Evolutionary conservation across 2,329 filamentous ascomycete genomes (phyloP), one percentile per base, ranked within the genome.

Genomic region (Harringtonia aguacate): DNA sequence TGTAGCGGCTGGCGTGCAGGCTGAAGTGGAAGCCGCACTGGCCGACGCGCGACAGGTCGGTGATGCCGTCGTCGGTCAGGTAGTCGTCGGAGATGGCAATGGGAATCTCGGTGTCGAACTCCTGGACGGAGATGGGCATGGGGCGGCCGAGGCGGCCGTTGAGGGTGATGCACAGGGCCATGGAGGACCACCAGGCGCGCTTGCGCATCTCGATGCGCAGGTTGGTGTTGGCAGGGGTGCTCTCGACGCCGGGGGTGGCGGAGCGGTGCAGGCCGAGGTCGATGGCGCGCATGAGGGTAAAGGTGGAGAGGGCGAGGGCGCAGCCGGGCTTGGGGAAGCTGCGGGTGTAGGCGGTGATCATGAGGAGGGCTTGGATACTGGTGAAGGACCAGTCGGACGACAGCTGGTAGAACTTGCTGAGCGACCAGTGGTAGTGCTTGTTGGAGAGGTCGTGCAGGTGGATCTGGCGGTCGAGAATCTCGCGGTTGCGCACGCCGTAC

Each of bases 271-370:
- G 66, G 17, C 85, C 81, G 33, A 87, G 64, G 53, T 92, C 86
- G 30, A 90, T 72, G 10, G 84, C 84, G 27, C 84, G 67, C 6
- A 77, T 70, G 36, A 89, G 66, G 1, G 84, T 75, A 38, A 77
- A 69, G 42, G 75, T 77, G 28, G 74, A 74, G 47, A 89, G 69
- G 51, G 83, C 73, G 63, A 80, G 82, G 43, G 81, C 84, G 35
- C 81, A 78, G 13, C 84, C 84, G 1, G 86, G 84, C 53, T 89
- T 87, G 27, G 85, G 84, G 46, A 92, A 88, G 41, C 78, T 79
- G 47, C 86, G 78, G 4, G 86, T 74, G 57, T 90, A 84, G 4
- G 76, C 63, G 46, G 79, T 79, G 17, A 94, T 77, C 62, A 92
- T 65, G 12, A 79, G 70, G 54, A 92, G 60, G 4, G 84, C 86